Percentiles rank a stretch among this genome's conserved stretches.
Conservation (phyloP, 202 grass and related monocot species). For the Musa balbisiana region DNA sequence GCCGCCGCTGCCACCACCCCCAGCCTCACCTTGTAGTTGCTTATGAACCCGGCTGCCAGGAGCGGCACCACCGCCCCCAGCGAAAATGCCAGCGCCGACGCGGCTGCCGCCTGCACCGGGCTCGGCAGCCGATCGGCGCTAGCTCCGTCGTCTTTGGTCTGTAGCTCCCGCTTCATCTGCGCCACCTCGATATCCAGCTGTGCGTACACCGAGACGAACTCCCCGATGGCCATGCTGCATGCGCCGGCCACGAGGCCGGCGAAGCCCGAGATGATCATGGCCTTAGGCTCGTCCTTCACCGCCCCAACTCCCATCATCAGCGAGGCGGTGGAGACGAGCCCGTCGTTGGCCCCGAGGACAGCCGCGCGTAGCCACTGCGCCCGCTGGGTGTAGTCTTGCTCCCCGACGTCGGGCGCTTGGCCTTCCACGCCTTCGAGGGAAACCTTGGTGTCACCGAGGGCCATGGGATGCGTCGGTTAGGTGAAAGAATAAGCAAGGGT, state of each 20-base stretch:
- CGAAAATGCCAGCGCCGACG: slow-evolving; percentile 8
- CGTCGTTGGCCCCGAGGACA: slow-evolving; percentile 9
- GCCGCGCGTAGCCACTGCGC: slow-evolving; percentile 16
- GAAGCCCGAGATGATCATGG: slow-evolving; percentile 8
- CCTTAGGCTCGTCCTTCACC: slow-evolving; percentile 12
- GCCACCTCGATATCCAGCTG: slow-evolving; percentile 13
- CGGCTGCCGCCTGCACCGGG: slow-evolving; percentile 2
- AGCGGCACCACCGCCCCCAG: slow-evolving; percentile 8
- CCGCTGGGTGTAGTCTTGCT: neutral
- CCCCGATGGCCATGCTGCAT: slow-evolving; percentile 17
- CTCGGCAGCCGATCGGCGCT: neutral
- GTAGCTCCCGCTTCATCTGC: neutral
- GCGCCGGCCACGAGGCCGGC: slow-evolving; percentile 14
- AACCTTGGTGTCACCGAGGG: neutral
- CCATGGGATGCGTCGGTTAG: neutral
- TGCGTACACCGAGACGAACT: slow-evolving; percentile 15
- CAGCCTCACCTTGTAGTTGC: slow-evolving; percentile 2
- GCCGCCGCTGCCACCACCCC: slow-evolving; percentile 8
- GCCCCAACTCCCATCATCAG: slow-evolving; percentile 15
- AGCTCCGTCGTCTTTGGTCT: neutral
- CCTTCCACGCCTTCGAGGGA: neutral
- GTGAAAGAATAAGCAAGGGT: neutral
- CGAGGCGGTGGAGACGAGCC: slow-evolving; percentile 13
- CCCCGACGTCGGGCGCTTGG: neutral
- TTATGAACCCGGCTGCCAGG: slow-evolving; percentile 9